Evolutionary conservation across 345 rosid species (phyloP).

Genomic region (Populus ilicifolia): DNA sequence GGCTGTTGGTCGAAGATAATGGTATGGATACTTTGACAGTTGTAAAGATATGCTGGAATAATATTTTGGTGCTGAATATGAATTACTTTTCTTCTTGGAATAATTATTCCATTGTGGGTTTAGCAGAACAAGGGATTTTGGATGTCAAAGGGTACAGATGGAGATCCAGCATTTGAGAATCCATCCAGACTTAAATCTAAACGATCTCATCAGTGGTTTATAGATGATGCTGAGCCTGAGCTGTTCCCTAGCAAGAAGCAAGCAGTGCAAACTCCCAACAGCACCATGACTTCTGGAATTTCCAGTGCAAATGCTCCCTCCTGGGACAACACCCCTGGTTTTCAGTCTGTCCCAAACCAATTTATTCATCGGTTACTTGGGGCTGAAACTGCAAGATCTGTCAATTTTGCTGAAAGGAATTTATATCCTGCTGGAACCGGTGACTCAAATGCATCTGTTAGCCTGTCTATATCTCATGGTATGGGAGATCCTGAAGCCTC

Average conservation of each 20-base stretch:
- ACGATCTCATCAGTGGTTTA: conserved; percentile 72
- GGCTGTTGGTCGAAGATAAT: neutral
- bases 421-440: conserved; percentile 40
- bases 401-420: conserved; percentile 47
- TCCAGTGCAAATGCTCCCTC: conserved; percentile 39
- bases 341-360: conserved; percentile 59
- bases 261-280: conserved; percentile 45
- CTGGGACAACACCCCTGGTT: conserved; percentile 61
- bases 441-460: conserved; percentile 42
- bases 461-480: conserved; percentile 54
- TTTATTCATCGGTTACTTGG: conserved; percentile 60
- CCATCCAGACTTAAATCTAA: conserved; percentile 58
- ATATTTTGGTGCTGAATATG: neutral
- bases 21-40: neutral
- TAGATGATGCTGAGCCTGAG: conserved; percentile 56
- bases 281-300: conserved; percentile 31
- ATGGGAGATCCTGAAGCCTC: conserved; percentile 53
- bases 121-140: conserved; percentile 68
- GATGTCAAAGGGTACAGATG: conserved; percentile 52
- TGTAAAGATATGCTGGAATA: neutral
- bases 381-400: conserved; percentile 53
- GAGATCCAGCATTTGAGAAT: conserved; percentile 48
- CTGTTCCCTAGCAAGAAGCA: conserved; percentile 75
- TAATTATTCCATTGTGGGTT: conserved; percentile 16
- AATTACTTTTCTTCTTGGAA: neutral